A percentile compares a stretch with the other conserved stretches of the same genome.
These are phyloP conservation scores for Cydonia oblonga DNA, from an alignment of 331 rosid species.

Conservation along the genomic window DNA sequence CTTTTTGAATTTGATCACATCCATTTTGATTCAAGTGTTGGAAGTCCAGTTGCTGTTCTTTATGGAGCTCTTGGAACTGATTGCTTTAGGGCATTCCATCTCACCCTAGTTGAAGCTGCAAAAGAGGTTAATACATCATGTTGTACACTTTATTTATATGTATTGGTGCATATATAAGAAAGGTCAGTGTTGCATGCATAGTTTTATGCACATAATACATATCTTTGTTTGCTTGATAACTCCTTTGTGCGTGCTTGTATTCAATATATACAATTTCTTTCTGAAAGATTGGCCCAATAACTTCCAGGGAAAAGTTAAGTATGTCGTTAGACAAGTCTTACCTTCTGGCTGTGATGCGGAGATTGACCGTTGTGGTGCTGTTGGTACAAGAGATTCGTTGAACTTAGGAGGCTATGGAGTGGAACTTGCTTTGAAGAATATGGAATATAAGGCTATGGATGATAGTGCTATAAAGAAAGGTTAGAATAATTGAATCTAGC, in stretches of 20 bases:
- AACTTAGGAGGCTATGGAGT: conserved; percentile 98
- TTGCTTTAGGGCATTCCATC: conserved; percentile 80
- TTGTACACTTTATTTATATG: background rate
- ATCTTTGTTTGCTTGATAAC: background rate
- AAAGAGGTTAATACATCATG: conserved; percentile 42
- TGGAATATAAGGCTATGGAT: conserved; percentile 97
- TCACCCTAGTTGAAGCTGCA: conserved; percentile 59
- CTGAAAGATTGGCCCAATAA: conserved; percentile 16
- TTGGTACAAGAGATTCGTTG: conserved; percentile 63
- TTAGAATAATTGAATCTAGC: conserved; percentile 24
- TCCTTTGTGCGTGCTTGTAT: background rate
- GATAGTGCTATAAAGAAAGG: conserved; percentile 82
- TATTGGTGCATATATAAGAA: background rate
- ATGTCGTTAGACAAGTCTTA: conserved; percentile 64
- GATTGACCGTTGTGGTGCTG: conserved; percentile 57
- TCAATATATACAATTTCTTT: background rate
- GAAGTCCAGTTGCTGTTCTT: conserved; percentile 68
- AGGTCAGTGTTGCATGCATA: background rate
- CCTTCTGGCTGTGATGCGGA: conserved; percentile 71
- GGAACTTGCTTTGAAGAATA: conserved; percentile 91
- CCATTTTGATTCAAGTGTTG: conserved; percentile 51
- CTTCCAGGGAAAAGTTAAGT: conserved; percentile 72
- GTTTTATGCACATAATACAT: background rate
- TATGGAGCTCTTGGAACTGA: conserved; percentile 83
- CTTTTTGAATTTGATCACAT: conserved; percentile 86